phyloP scores from a whole-genome alignment of 2,329 filamentous ascomycete genomes.

The Colletotrichum neosansevieriae region DNA sequence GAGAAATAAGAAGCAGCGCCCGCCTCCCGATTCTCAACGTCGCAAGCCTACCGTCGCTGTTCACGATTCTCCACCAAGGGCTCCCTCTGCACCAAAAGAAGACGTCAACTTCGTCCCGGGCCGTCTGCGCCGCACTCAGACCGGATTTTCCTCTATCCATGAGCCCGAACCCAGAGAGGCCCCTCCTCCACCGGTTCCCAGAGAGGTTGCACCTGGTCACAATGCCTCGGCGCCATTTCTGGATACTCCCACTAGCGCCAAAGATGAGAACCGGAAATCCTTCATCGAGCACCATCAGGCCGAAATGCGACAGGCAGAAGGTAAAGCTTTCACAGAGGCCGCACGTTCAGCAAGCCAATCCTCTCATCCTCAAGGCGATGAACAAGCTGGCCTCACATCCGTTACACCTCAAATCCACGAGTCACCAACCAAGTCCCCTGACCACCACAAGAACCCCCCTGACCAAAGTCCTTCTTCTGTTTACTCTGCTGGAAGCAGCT shows the following conservation, averaged over 20 bases:
- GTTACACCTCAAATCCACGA: slow-evolving; percentile 46
- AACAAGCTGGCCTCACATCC: slow-evolving; percentile 41
- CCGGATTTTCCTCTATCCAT: slow-evolving; percentile 60
- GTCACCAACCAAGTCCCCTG: slow-evolving; percentile 43
- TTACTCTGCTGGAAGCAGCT: slow-evolving; percentile 41
- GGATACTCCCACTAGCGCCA: slow-evolving; percentile 53
- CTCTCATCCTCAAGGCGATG: slow-evolving; percentile 48
- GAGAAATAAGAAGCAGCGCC: slow-evolving; percentile 60
- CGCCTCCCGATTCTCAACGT: slow-evolving; percentile 46
- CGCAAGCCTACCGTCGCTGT: slow-evolving; percentile 45
- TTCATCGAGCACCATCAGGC: slow-evolving; percentile 70
- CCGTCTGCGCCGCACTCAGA: slow-evolving; percentile 68
- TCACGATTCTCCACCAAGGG: slow-evolving; percentile 44
- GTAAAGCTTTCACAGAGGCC: slow-evolving; percentile 68
- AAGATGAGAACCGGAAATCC: slow-evolving; percentile 67
- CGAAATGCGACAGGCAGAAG: slow-evolving; percentile 72
- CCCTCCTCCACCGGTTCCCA: slow-evolving; percentile 31
- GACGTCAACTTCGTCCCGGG: slow-evolving; percentile 64
- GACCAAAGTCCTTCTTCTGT: slow-evolving; percentile 57
- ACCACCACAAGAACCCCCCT: slow-evolving; percentile 41
- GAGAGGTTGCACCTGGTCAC: slow-evolving; percentile 48
- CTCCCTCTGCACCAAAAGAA: slow-evolving; percentile 43
- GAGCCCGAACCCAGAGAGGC: slow-evolving; percentile 26
- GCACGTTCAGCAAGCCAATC: slow-evolving; percentile 48
- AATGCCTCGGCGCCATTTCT: slow-evolving; percentile 56